Conservation (phyloP, 768 basidiomycete genomes). For the Gloeostereum incarnatum region DNA sequence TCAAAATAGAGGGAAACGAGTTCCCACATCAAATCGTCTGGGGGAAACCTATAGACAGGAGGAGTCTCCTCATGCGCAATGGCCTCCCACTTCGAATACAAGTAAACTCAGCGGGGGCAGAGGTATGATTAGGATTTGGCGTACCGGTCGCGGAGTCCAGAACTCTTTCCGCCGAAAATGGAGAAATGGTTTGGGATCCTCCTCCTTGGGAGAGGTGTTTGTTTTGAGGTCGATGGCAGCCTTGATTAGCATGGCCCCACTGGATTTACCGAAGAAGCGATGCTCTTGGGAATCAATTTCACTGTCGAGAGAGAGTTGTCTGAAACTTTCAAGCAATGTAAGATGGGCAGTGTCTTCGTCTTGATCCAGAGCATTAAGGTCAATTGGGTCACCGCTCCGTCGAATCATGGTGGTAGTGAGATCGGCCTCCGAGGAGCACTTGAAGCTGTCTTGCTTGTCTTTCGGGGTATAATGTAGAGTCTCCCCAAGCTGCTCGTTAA, state of each 20-base stretch:
- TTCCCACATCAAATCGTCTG: conserved; percentile 21
- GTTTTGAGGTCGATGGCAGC: conserved; percentile 49
- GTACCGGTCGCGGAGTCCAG: conserved; percentile 38
- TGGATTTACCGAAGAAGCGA: conserved; percentile 42
- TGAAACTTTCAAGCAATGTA: conserved; percentile 17
- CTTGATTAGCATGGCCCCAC: conserved; percentile 39
- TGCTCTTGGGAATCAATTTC: conserved; percentile 26
- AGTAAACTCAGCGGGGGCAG: too few relatives aligned
- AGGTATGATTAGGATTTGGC: conserved; percentile 10
- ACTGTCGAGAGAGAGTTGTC: conserved; percentile 17
- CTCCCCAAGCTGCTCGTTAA: too few relatives aligned
- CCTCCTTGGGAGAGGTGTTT: conserved; percentile 39
- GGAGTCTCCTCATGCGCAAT: too few relatives aligned
- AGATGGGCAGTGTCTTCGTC: conserved; percentile 38
- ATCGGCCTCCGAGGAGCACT: too few relatives aligned
- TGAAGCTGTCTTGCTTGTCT: too few relatives aligned
- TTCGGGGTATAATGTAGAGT: too few relatives aligned
- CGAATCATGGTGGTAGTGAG: too few relatives aligned
- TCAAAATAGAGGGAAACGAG: conserved; percentile 43
- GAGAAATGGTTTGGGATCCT: conserved; percentile 11
- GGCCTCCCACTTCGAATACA: too few relatives aligned
- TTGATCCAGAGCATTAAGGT: too few relatives aligned
- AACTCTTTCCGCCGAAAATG: conserved; percentile 30
- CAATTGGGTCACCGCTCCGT: too few relatives aligned
- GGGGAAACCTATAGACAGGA: conserved; percentile 17